These are phyloP conservation scores for Aureoboletus auriporus DNA, from an alignment of 768 basidiomycete genomes.

Conservation along the genomic window DNA sequence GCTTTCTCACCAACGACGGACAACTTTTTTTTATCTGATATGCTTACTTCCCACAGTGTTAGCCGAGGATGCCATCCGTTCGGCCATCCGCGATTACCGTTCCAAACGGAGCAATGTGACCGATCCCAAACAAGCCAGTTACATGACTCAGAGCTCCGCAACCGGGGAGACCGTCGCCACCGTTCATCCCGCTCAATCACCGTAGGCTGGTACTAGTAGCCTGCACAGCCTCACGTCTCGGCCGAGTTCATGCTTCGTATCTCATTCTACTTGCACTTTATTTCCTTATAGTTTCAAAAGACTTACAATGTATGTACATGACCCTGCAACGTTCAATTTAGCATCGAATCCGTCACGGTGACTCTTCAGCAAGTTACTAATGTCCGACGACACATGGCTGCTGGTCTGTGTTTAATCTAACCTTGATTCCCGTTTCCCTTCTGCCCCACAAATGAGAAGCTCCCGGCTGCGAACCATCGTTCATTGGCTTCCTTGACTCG, in stretches of 20 bases:
- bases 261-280: constrained; percentile 15
- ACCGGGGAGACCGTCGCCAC: constrained; percentile 54
- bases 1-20: constrained; percentile 8
- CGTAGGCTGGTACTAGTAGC: constrained; percentile 4
- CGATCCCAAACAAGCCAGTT: constrained; percentile 54
- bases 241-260: background rate
- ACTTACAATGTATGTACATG: constrained; percentile 11
- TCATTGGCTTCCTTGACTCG: constrained; percentile 96
- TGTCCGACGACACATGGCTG: background rate
- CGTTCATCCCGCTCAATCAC: constrained; percentile 40
- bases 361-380: background rate
- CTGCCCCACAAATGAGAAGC: constrained; percentile 72
- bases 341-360: constrained; percentile 1
- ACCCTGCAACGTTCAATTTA: constrained; percentile 5
- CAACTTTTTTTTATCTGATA: constrained; percentile 20
- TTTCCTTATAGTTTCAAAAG: constrained; percentile 13
- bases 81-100: constrained; percentile 94
- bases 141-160: constrained; percentile 56
- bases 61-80: constrained; percentile 98
- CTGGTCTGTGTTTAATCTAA: constrained; percentile 11
- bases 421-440: constrained; percentile 34
- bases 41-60: constrained; percentile 57
- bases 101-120: constrained; percentile 64
- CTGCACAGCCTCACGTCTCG: background rate
- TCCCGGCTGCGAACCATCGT: constrained; percentile 89